Evolutionary conservation across 192 early-diverging fungal genomes (phyloP).

Genomic region (Neocallimastix lanati): DNA sequence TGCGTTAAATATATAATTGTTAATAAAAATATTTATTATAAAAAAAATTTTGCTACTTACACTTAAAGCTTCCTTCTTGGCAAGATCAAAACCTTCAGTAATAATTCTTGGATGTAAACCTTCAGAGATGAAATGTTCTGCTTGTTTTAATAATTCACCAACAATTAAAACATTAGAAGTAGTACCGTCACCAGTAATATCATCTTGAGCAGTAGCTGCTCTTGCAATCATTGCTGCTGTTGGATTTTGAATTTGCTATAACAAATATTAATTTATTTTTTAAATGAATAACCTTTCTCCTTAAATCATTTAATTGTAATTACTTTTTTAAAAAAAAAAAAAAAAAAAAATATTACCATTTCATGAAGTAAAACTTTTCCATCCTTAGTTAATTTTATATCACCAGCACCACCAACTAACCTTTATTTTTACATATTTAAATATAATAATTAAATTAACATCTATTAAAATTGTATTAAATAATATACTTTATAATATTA

Average conservation of each 20-base stretch:
- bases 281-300: no score
- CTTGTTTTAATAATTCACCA: conserved; percentile 93
- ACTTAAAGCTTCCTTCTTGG: conserved; percentile 80
- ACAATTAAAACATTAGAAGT: conserved; percentile 93
- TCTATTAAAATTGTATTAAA: no score
- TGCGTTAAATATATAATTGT: no score
- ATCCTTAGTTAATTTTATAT: conserved; percentile 95
- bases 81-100: conserved; percentile 91
- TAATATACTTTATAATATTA: no score
- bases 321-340: no score
- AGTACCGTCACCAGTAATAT: conserved; percentile 96
- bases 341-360: conserved; percentile 71
- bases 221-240: conserved; percentile 98
- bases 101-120: conserved; percentile 90
- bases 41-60: no score
- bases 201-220: conserved; percentile 95
- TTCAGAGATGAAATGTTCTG: conserved; percentile 80
- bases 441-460: no score
- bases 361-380: conserved; percentile 95
- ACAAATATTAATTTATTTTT: no score
- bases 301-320: no score
- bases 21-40: no score
- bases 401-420: conserved; percentile 90
- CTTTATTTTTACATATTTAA: no score
- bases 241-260: conserved; percentile 98